These are phyloP conservation scores for Mrakia hoshinonis DNA, from an alignment of 768 basidiomycete genomes.

Conservation along the genomic window DNA sequence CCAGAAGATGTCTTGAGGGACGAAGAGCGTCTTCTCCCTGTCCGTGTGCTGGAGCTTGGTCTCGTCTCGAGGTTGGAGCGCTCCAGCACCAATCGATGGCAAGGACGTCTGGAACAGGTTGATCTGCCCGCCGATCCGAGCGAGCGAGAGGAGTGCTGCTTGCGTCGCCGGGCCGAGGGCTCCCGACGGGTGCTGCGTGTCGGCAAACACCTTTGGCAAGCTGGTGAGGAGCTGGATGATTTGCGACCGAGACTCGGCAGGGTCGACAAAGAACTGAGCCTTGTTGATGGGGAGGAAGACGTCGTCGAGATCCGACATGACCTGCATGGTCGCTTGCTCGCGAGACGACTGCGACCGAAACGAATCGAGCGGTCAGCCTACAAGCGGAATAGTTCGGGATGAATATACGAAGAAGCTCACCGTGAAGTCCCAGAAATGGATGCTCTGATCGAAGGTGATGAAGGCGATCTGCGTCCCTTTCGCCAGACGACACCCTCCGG, in stretches of 20 bases:
- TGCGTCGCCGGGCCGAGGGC: conserved; percentile 71
- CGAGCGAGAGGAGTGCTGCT: conserved; percentile 59
- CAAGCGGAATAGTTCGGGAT: too few relatives aligned
- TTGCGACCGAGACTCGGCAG: conserved; percentile 57
- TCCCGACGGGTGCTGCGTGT: conserved; percentile 34
- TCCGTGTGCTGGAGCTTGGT: conserved; percentile 66
- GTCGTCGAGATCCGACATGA: conserved; percentile 85
- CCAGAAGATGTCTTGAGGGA: conserved; percentile 65
- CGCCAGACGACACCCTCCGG: conserved; percentile 32
- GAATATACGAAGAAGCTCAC: too few relatives aligned
- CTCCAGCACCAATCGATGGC: conserved; percentile 37
- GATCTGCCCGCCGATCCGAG: conserved; percentile 35
- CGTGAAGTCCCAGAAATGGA: conserved; percentile 84
- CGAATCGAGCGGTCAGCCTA: neutral
- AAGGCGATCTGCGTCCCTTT: conserved; percentile 53
- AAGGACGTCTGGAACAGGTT: conserved; percentile 39
- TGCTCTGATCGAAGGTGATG: conserved; percentile 64
- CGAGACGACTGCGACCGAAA: neutral
- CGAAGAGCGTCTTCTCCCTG: conserved; percentile 73
- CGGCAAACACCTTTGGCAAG: conserved; percentile 56
- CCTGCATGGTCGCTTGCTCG: conserved; percentile 53
- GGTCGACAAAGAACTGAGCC: conserved; percentile 60
- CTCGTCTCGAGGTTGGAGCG: conserved; percentile 50
- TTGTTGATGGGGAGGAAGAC: conserved; percentile 64
- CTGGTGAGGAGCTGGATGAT: conserved; percentile 7